Evolutionary conservation across 345 rosid species (phyloP).

Genomic region (Heritiera fomes): DNA sequence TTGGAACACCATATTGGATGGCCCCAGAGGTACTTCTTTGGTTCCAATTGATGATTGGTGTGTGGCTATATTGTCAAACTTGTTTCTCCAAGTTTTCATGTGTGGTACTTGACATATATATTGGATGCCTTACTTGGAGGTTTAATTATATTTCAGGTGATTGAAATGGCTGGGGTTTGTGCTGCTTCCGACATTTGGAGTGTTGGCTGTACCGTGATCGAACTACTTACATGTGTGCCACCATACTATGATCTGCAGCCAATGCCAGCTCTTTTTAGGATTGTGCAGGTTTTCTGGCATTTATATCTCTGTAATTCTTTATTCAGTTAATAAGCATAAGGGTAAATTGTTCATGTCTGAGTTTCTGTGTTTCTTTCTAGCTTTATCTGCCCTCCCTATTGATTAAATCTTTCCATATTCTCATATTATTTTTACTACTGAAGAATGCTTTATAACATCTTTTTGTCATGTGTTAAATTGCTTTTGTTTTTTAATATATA

Average conservation of each 20-base stretch:
- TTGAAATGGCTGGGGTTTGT: constrained; percentile 99
- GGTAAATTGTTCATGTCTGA: constrained; percentile 15
- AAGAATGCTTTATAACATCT: neutral
- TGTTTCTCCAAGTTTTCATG: constrained; percentile 1
- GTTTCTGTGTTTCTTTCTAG: constrained; percentile 3
- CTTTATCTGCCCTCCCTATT: neutral
- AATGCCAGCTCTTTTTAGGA: constrained; percentile 96
- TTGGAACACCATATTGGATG: constrained; percentile 99
- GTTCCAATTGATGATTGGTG: constrained; percentile 5
- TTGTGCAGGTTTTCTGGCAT: constrained; percentile 75
- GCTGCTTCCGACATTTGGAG: constrained; percentile 99
- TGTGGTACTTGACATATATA: constrained; percentile 1
- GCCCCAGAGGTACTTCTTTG: constrained; percentile 85
- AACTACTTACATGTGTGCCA: constrained; percentile 94
- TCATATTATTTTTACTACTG: constrained; percentile 1
- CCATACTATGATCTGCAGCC: constrained; percentile 99
- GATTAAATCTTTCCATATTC: constrained; percentile 13
- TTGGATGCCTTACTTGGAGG: constrained; percentile 17
- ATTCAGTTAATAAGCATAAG: neutral
- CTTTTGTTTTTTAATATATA: neutral
- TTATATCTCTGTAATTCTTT: neutral
- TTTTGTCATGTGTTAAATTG: neutral
- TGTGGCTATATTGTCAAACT: constrained; percentile 10
- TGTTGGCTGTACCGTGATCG: constrained; percentile 99
- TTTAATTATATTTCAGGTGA: constrained; percentile 65